Evolutionary conservation across 257 asterid genomes (phyloP).

Genomic region (Eucommia ulmoides): DNA sequence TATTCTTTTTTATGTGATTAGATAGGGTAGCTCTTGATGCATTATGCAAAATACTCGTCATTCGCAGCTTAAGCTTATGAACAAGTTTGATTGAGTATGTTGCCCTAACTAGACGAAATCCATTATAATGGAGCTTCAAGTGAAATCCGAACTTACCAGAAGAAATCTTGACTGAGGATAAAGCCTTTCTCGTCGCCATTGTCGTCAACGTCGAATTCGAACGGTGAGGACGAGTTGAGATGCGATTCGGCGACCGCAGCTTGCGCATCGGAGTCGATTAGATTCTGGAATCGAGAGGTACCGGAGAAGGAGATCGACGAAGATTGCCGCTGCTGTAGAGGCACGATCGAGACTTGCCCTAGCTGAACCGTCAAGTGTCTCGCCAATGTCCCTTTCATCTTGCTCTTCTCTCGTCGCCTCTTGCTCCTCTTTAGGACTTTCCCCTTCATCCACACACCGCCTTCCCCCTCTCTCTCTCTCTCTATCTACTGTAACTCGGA

Average conservation of each 20-base stretch:
- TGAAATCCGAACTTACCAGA: conserved; percentile 40
- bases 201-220: conserved; percentile 21
- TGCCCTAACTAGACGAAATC: neutral
- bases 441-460: conserved; percentile 11
- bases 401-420: conserved; percentile 13
- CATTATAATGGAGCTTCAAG: too few species aligned
- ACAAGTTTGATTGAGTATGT: too few species aligned
- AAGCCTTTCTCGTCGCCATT: conserved; percentile 39
- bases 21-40: too few species aligned
- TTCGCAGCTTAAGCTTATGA: too few species aligned
- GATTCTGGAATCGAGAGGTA: conserved; percentile 36
- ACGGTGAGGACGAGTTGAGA: conserved; percentile 11
- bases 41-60: too few species aligned
- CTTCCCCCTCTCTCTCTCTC: neutral
- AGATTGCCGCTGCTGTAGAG: conserved; percentile 22
- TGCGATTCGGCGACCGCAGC: conserved; percentile 8
- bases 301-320: conserved; percentile 3
- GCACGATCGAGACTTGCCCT: conserved; percentile 28
- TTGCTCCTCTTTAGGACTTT: conserved; percentile 8
- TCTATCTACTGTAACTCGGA: too few species aligned
- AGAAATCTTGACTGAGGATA: conserved; percentile 95
- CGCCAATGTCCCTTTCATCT: conserved; percentile 48
- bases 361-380: conserved; percentile 47
- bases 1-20: too few species aligned
- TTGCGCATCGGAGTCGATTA: conserved; percentile 32